Base-by-base conservation (phyloP, 2,329 filamentous ascomycete species). In the Penicillium thymicola region DNA sequence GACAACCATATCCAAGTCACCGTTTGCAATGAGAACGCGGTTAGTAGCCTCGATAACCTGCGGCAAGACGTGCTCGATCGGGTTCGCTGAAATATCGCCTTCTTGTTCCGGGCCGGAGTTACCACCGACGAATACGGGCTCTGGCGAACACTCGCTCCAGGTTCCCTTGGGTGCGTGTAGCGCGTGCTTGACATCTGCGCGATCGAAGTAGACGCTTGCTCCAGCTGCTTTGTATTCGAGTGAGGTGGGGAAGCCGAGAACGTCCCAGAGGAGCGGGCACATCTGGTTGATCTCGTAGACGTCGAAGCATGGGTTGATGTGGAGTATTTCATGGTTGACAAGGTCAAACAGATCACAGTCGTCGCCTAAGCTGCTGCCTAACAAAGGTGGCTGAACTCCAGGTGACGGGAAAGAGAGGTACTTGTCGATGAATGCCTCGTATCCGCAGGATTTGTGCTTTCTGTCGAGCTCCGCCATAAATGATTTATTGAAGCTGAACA, bases 291-390 rank as follows among this genome's bases (percentile, higher is more conserved):
- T 82, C 47, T 89, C 83, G 74, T 93, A 94, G 11, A 89, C 77
- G 70, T 91, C 85, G 74, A 89, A 95, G 77, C 90, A 94, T 0
- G 90, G 90, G 74, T 94, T 94, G 34, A 84, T 72, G 1, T 76
- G 67, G 5, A 78, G 59, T 8, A 81, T 81, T 30, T 84, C 86
- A 0, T 78, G 62, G 64, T 76, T 77, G 30, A 89, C 81, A 23
- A 81, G 75, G 55, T 80, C 71, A 65, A 81, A 88, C 21, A 90
- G 66, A 48, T 79, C 77, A 69, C 89, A 92, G 0, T 74, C 67
- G 0, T 74, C 74, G 36, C 74, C 63, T 27, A 76, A 71, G 49
- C 75, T 71, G 23, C 58, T 81, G 79, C 6, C 84, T 79, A 30
- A 77, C 3, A 79, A 75, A 0, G 89, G 87, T 1, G 90, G 90